Evolutionary conservation across 2,329 filamentous ascomycete species (phyloP).

Genomic region (Periconia digitata): DNA sequence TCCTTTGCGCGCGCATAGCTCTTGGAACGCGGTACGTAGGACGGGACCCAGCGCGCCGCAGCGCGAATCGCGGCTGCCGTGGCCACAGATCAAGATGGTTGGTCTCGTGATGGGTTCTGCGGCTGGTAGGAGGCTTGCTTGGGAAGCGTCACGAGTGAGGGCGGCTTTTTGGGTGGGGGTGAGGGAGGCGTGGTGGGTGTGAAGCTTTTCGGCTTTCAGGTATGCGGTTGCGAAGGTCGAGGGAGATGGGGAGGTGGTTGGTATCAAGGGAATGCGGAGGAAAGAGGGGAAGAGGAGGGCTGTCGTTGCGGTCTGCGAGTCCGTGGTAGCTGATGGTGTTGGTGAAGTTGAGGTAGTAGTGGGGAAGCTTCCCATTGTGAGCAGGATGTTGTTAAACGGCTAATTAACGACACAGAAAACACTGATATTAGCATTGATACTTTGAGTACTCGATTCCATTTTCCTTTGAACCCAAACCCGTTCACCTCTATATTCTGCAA

Average conservation of each 20-base stretch:
- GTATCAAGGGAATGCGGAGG: slow-evolving; percentile 69
- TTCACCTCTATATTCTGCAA: neutral
- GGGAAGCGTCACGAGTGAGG: slow-evolving; percentile 51
- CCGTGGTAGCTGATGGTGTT: slow-evolving; percentile 25
- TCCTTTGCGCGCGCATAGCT: slow-evolving; percentile 55
- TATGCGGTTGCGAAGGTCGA: slow-evolving; percentile 64
- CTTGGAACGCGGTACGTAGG: slow-evolving; percentile 69
- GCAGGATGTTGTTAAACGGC: slow-evolving; percentile 80
- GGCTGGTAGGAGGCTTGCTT: slow-evolving; percentile 52
- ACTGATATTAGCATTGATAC: no score
- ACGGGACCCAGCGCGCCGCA: slow-evolving; percentile 81
- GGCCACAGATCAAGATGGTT: slow-evolving; percentile 81
- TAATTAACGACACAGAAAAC: no score
- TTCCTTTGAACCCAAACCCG: neutral
- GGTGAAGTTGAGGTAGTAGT: slow-evolving; percentile 72
- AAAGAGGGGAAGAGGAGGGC: slow-evolving; percentile 78
- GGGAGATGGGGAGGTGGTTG: slow-evolving; percentile 61
- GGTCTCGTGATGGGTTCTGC: slow-evolving; percentile 49
- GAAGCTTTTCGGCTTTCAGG: slow-evolving; percentile 64
- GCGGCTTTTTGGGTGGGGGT: slow-evolving; percentile 54
- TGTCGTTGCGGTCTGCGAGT: slow-evolving; percentile 45
- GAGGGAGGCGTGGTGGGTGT: slow-evolving; percentile 61
- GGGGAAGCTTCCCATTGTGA: slow-evolving; percentile 55
- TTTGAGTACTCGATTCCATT: neutral
- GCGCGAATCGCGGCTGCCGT: slow-evolving; percentile 76